Percentiles rank a stretch among this genome's conserved stretches.
phyloP scores from a whole-genome alignment of 176 grass and related monocot species.

The Juncus effusus region DNA sequence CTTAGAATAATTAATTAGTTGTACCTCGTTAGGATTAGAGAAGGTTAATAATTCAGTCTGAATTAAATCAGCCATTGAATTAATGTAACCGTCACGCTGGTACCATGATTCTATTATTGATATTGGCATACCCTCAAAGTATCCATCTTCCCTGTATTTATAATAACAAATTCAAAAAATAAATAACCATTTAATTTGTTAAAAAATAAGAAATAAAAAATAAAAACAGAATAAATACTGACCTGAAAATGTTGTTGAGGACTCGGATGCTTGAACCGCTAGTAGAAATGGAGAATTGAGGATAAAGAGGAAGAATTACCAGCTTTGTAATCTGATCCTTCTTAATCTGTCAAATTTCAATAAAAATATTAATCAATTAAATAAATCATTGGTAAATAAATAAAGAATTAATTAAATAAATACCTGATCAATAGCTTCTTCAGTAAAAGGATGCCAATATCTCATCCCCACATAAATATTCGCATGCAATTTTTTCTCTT shows the following conservation, averaged over 20 bases:
- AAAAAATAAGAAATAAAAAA: background rate
- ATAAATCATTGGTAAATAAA: background rate
- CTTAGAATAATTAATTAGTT: background rate
- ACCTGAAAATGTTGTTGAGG: constrained; percentile 72
- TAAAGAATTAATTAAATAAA: constrained; percentile 1
- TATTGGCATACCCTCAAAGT: constrained; percentile 78
- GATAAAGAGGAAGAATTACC: constrained; percentile 90
- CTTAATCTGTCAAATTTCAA: constrained; percentile 57
- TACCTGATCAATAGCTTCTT: constrained; percentile 91
- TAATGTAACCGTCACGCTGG: constrained; percentile 86
- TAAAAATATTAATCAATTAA: background rate
- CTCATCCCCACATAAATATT: constrained; percentile 96
- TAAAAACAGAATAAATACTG: constrained; percentile 16
- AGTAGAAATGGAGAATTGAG: constrained; percentile 97
- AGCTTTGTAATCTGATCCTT: constrained; percentile 91
- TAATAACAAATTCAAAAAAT: constrained; percentile 18
- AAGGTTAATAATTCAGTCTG: constrained; percentile 62
- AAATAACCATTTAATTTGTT: background rate
- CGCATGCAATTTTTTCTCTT: constrained; percentile 63
- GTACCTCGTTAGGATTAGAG: constrained; percentile 71
- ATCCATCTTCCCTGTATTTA: constrained; percentile 73
- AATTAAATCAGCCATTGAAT: constrained; percentile 91
- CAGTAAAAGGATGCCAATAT: constrained; percentile 94
- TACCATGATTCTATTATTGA: constrained; percentile 96
- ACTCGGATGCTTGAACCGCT: constrained; percentile 92